A percentile compares a stretch with the other conserved stretches of the same genome.
Conservation (phyloP, 768 basidiomycete species). For the Punctularia strigosozonata region DNA sequence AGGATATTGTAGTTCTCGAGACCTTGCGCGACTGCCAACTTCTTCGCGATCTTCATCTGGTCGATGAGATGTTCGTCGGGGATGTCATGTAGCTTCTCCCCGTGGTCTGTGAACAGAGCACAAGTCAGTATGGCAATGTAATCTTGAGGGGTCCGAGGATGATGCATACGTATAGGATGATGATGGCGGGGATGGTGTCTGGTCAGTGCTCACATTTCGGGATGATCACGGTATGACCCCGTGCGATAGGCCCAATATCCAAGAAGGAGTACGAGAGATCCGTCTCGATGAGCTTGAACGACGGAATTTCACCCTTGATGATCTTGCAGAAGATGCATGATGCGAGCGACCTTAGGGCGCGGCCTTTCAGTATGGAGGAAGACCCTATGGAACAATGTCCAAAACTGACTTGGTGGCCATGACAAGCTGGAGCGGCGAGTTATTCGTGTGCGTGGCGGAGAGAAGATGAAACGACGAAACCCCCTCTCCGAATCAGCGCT, state of each 20-base stretch:
- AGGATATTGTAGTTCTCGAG: slow-evolving; percentile 80
- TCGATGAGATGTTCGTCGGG: slow-evolving; percentile 80
- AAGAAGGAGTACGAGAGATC: slow-evolving; percentile 76
- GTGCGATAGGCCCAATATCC: slow-evolving; percentile 84
- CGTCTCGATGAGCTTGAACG: slow-evolving; percentile 77
- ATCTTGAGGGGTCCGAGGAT: too few relatives aligned
- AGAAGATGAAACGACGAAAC: too few relatives aligned
- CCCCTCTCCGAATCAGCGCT: too few relatives aligned
- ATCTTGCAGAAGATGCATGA: slow-evolving; percentile 93
- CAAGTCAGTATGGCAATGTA: slow-evolving; percentile 1
- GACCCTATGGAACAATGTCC: too few relatives aligned
- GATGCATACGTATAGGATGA: too few relatives aligned
- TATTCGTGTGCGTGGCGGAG: too few relatives aligned
- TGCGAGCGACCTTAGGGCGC: too few relatives aligned
- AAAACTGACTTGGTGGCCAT: too few relatives aligned
- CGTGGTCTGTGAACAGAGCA: slow-evolving; percentile 48
- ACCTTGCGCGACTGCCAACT: slow-evolving; percentile 70
- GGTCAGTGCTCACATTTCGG: slow-evolving; percentile 80
- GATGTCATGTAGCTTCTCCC: slow-evolving; percentile 74
- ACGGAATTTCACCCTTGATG: slow-evolving; percentile 87
- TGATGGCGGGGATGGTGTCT: too few relatives aligned
- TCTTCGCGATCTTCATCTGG: slow-evolving; percentile 72
- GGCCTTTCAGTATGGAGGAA: too few relatives aligned
- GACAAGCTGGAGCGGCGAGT: too few relatives aligned
- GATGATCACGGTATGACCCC: slow-evolving; percentile 84